phyloP scores from a whole-genome alignment of 2,329 filamentous ascomycete genomes.

The Fusarium foetens region DNA sequence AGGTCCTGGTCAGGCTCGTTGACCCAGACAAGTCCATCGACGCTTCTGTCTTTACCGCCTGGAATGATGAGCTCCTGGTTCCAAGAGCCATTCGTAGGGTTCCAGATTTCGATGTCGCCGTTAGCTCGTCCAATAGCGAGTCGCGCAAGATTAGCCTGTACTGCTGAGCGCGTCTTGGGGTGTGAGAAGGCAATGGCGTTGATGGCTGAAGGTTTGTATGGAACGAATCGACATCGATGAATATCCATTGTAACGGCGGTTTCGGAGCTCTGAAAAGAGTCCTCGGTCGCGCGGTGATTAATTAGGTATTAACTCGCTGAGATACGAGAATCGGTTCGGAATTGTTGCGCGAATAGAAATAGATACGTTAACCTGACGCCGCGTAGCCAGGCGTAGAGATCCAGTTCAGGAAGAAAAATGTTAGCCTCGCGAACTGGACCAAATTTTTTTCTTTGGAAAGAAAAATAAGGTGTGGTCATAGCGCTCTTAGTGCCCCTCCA shows the following conservation, averaged over 20 bases:
- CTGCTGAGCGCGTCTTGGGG: slow-evolving; percentile 61
- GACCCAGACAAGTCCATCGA: slow-evolving; percentile 92
- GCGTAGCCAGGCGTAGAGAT: slow-evolving; percentile 43
- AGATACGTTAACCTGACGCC: slow-evolving; percentile 35
- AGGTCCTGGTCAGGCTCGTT: slow-evolving; percentile 81
- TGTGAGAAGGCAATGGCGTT: slow-evolving; percentile 96
- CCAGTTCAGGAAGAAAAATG: slow-evolving; percentile 45
- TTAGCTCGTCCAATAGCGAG: slow-evolving; percentile 92
- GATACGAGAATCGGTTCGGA: background rate
- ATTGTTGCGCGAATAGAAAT: slow-evolving; percentile 10
- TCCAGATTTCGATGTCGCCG: slow-evolving; percentile 98
- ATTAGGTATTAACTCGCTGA: background rate
- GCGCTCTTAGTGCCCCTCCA: slow-evolving; percentile 47
- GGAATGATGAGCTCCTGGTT: slow-evolving; percentile 87
- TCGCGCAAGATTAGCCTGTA: slow-evolving; percentile 68
- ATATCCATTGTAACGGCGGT: slow-evolving; percentile 77
- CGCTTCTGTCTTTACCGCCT: slow-evolving; percentile 84
- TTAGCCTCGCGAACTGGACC: slow-evolving; percentile 43
- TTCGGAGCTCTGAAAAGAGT: slow-evolving; percentile 8
- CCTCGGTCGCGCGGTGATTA: slow-evolving; percentile 10
- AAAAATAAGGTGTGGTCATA: slow-evolving; percentile 49
- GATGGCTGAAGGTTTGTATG: slow-evolving; percentile 89
- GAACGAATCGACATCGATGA: slow-evolving; percentile 95
- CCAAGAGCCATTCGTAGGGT: slow-evolving; percentile 84
- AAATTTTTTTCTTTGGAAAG: slow-evolving; percentile 47